These are phyloP conservation scores for Wallacemonas sp. DNA, from an alignment of 208 protist genomes.

Conservation along the genomic window DNA sequence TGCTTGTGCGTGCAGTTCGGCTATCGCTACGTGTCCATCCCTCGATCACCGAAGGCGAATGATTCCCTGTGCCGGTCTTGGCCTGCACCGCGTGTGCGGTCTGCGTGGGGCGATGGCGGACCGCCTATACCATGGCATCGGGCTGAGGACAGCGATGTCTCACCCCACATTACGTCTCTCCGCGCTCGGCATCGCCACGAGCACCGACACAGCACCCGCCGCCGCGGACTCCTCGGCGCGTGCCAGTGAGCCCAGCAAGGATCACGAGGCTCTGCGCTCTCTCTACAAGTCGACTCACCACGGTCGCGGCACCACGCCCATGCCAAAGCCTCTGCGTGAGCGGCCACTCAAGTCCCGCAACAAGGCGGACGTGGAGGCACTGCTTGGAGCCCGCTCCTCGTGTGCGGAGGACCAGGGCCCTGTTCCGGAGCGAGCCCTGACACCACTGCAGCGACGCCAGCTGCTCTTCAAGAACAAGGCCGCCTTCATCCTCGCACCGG, in stretches of 20 bases:
- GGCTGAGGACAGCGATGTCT: not conserved
- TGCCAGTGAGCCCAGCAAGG: not conserved
- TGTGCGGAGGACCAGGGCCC: conserved; percentile 72
- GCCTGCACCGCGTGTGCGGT: not conserved
- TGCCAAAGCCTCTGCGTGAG: conserved; percentile 29
- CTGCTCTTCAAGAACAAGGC: conserved; percentile 80
- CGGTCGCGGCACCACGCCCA: conserved; percentile 42
- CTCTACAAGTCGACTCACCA: conserved; percentile 83
- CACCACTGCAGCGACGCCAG: conserved; percentile 80
- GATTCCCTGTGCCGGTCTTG: not conserved
- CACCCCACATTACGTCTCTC: not conserved
- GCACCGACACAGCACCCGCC: not conserved
- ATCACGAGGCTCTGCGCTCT: conserved; percentile 19
- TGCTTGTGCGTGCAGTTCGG: no score
- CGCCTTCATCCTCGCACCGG: conserved; percentile 77
- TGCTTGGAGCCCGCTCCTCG: conserved; percentile 47
- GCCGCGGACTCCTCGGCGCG: not conserved
- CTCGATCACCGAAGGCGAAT: not conserved
- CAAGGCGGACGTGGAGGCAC: conserved; percentile 11
- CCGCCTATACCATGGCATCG: not conserved
- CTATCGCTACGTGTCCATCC: not conserved
- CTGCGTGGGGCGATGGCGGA: not conserved
- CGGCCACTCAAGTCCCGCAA: conserved; percentile 3
- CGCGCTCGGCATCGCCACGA: not conserved
- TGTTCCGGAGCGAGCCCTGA: conserved; percentile 56